These are phyloP conservation scores for Moelleriella libera DNA, from an alignment of 2,329 filamentous ascomycete genomes.

Conservation along the genomic window DNA sequence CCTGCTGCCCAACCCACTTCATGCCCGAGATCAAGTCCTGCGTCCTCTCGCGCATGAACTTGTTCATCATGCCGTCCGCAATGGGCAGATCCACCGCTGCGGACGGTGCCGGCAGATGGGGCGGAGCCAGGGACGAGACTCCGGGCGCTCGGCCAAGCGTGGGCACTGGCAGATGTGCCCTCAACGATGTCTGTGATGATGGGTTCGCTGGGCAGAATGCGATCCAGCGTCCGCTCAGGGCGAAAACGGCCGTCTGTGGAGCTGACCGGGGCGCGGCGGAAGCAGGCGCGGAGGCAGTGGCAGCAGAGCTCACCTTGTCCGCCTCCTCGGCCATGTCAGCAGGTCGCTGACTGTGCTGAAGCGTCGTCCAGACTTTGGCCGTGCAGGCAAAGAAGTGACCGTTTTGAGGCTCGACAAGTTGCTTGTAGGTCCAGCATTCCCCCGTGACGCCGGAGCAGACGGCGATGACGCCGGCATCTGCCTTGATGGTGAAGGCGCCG, in stretches of 20 bases:
- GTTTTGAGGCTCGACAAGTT: conserved; percentile 28
- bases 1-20: conserved; percentile 65
- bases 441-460: conserved; percentile 73
- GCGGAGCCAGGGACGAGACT: conserved; percentile 47
- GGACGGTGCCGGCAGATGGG: conserved; percentile 51
- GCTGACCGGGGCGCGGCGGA: conserved; percentile 16
- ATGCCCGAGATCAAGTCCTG: conserved; percentile 65
- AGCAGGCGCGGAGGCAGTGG: conserved; percentile 11
- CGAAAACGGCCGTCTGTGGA: conserved; percentile 49
- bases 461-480: conserved; percentile 56
- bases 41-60: conserved; percentile 64
- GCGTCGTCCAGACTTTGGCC: conserved; percentile 82
- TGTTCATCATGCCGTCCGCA: conserved; percentile 57
- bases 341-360: conserved; percentile 47
- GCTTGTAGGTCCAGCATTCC: conserved; percentile 68
- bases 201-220: conserved; percentile 63
- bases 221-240: conserved; percentile 60
- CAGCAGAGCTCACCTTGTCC: conserved; percentile 22
- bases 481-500: conserved; percentile 60
- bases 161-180: conserved; percentile 48
- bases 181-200: conserved; percentile 54
- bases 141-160: conserved; percentile 41
- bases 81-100: conserved; percentile 60
- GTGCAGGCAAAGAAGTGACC: conserved; percentile 47
- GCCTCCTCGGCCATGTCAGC: conserved; percentile 34